phyloP scores from a whole-genome alignment of 1,284 basidiomycete genomes.

The Cutaneotrichosporon daszewskae region DNA sequence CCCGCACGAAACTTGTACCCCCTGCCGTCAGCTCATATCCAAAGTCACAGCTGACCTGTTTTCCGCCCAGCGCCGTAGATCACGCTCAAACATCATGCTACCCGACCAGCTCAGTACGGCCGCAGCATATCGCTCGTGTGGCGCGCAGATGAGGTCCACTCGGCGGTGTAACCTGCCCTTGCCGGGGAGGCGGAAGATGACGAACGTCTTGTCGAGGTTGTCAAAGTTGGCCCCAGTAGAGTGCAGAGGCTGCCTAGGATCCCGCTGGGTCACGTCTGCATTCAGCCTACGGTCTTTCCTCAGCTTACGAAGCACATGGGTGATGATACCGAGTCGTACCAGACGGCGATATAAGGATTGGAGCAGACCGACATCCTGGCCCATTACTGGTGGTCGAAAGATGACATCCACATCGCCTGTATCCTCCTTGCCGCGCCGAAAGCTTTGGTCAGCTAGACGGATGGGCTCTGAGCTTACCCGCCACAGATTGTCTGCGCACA shows the following conservation, averaged over 20 bases:
- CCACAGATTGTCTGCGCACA: slow-evolving; percentile 41
- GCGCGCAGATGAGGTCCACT: slow-evolving; percentile 44
- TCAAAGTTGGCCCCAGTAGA: slow-evolving; percentile 42
- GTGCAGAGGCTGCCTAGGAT: slow-evolving; percentile 23
- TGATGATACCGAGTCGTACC: slow-evolving; percentile 34
- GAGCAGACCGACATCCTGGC: slow-evolving; percentile 31
- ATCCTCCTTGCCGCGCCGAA: slow-evolving; percentile 42
- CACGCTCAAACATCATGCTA: slow-evolving; percentile 49
- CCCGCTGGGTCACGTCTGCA: slow-evolving; percentile 30
- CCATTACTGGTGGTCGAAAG: slow-evolving; percentile 28
- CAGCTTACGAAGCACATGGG: slow-evolving; percentile 44
- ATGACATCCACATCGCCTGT: slow-evolving; percentile 45
- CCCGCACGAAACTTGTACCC: slow-evolving; percentile 45
- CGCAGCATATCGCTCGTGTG: slow-evolving; percentile 40
- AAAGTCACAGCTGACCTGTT: slow-evolving; percentile 17
- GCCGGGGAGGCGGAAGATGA: slow-evolving; percentile 32
- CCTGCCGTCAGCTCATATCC: slow-evolving; percentile 6
- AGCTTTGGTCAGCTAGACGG: slow-evolving; percentile 17
- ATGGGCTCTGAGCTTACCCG: slow-evolving; percentile 25
- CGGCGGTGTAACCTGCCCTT: slow-evolving; percentile 30
- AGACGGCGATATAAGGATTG: slow-evolving; percentile 31
- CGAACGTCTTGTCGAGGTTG: slow-evolving; percentile 47
- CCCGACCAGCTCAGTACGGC: slow-evolving; percentile 46
- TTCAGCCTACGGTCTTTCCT: background rate
- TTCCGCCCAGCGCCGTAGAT: slow-evolving; percentile 42